Evolutionary conservation across 2,329 filamentous ascomycete species (phyloP).

Genomic region (Neonectria hederae): DNA sequence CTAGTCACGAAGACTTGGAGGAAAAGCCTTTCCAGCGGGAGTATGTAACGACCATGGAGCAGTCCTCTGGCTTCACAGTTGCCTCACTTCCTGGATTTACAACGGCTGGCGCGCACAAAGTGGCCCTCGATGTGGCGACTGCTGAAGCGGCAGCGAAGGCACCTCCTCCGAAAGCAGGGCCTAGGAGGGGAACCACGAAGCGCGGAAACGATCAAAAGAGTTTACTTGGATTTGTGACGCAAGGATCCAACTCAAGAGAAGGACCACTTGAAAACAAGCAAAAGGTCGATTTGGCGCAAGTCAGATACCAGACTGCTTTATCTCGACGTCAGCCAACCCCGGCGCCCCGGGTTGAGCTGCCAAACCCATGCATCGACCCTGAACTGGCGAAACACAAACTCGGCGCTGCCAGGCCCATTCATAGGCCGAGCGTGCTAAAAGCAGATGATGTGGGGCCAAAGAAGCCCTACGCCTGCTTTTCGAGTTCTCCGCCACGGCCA

Average conservation of each 20-base stretch:
- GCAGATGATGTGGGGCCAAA: constrained; percentile 43
- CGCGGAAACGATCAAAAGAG: constrained; percentile 53
- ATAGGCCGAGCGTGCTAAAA: constrained; percentile 45
- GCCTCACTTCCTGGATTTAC: constrained; percentile 68
- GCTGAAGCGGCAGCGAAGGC: constrained; percentile 31
- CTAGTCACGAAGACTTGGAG: constrained; percentile 22
- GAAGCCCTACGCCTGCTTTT: constrained; percentile 66
- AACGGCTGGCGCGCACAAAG: constrained; percentile 66
- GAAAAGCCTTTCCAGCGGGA: constrained; percentile 53
- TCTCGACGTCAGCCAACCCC: constrained; percentile 32
- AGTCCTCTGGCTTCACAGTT: constrained; percentile 66
- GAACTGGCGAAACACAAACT: constrained; percentile 54
- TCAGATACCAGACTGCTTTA: constrained; percentile 42
- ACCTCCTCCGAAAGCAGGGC: constrained; percentile 27
- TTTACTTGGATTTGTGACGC: constrained; percentile 53
- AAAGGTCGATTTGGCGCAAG: constrained; percentile 26
- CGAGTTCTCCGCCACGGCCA: constrained; percentile 62
- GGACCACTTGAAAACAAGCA: constrained; percentile 24
- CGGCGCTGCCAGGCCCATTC: constrained; percentile 47
- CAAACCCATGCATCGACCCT: constrained; percentile 42
- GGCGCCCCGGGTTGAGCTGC: constrained; percentile 10
- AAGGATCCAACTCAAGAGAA: constrained; percentile 28
- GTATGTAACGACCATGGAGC: constrained; percentile 71
- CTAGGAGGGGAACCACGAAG: constrained; percentile 44
- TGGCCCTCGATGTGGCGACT: constrained; percentile 45